Evolutionary conservation across 2,329 filamentous ascomycete species (phyloP).

Genomic region (Trichophyton simii): DNA sequence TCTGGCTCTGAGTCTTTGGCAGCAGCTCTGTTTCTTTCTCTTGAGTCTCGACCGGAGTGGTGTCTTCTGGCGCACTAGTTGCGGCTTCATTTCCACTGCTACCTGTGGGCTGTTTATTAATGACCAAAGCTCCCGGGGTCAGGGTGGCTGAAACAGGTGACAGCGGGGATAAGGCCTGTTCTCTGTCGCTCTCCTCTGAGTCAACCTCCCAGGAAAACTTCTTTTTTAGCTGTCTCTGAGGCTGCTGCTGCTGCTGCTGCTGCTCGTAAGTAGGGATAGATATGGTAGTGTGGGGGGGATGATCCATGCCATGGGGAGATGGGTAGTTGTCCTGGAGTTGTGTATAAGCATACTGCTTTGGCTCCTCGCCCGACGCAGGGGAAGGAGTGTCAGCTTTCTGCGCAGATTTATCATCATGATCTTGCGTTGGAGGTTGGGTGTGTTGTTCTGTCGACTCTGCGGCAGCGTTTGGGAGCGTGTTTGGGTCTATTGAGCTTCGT

Average conservation of each 20-base stretch:
- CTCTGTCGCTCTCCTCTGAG: slow-evolving; percentile 10
- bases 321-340: not conserved
- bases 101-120: not conserved
- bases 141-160: not conserved
- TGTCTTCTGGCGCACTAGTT: not conserved
- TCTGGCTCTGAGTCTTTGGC: not conserved
- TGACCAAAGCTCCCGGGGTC: not conserved
- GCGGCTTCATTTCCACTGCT: not conserved
- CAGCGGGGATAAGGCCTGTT: not conserved
- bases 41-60: not conserved
- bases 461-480: not conserved
- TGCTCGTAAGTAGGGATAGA: not conserved
- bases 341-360: not conserved
- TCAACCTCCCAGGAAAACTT: slow-evolving; percentile 34
- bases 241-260: not conserved
- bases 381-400: not conserved
- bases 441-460: not conserved
- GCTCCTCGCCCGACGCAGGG: not conserved
- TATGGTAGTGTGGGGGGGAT: not conserved
- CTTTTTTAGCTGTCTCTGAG: slow-evolving; percentile 16
- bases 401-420: not conserved
- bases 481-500: not conserved
- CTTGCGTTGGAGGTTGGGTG: not conserved
- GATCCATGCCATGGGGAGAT: not conserved
- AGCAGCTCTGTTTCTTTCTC: not conserved